Base-by-base conservation (phyloP, 225 moss, liverwort and hornwort species). In the Asterella californica region DNA sequence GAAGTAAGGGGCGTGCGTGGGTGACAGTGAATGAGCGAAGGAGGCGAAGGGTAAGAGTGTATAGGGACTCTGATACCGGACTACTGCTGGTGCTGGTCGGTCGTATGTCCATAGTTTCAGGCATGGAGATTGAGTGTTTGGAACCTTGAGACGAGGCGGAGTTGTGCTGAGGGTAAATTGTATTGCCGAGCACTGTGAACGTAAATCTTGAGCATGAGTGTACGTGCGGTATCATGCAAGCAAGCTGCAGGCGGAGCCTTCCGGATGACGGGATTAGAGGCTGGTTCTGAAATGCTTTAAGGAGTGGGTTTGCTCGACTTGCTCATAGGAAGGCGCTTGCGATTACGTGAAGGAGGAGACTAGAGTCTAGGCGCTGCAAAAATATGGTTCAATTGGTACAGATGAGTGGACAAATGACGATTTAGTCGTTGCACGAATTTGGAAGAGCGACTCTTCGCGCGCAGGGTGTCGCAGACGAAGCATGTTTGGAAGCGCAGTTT, bases 41-140 rank as follows among this genome's bases (percentile, higher is more conserved):
- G 22, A 22, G 36, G 45, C 22, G 10, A 46, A 70, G 45, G 70
- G 70, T 25, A 10, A 25, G 70, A 46, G 70, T 70, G 63, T 27
- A 63, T n/a, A n/a, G n/a, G 63, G 27, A 63, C 63, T 63, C 27
- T 63, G 27, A 30, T 9, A 63, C 15, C 30, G 29, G 27, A 63
- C 63, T 6, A 11, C 18, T 29, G 18, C 63, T 63, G 27, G 63
- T 63, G 27, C n/a, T n/a, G n/a, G n/a, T n/a, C n/a, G n/a, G n/a
- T n/a, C n/a, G n/a, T n/a, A n/a, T n/a, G n/a, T 63, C 63, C 36
- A 14, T 33, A 6, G 15, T 25, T 46, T 46, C 70, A 70, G 70
- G 45, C 45, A 70, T 70, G 70, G 45, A 70, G 70, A 45, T 45
- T 70, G 70, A 70, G 70, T 70, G 70, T 70, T n/a, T 2, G 45